Evolutionary conservation across 2,329 filamentous ascomycete genomes (phyloP), one percentile per base, ranked within the genome.

Genomic region (Akanthomyces uredinophilus): DNA sequence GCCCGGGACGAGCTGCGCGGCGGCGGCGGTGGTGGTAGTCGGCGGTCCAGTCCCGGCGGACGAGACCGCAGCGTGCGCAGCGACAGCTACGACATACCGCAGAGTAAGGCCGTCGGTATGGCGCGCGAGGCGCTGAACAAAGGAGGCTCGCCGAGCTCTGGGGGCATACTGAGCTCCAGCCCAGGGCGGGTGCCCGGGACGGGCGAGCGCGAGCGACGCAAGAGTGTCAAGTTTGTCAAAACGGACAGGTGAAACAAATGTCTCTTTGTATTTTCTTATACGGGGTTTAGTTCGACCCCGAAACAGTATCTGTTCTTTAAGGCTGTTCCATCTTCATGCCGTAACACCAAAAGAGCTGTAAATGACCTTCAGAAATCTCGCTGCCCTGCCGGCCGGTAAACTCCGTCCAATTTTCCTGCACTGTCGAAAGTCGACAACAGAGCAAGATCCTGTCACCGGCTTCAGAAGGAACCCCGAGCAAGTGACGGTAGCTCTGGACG

Each of bases 151-250:
- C 57, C 62, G 3, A 50, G 68, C 52, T 63, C 62, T 1, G 61
- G 52, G n/a, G 71, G 72, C 0, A 78, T 83, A 2, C 66, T 84
- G 4, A 82, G 82, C 65, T 81, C 80, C 0, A 85, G 81, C 60
- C 82, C 82, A 1, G 79, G 79, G 1, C 67, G 74, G 60, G 66
- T 69, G 4, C 67, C 70, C 4, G 72, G 66, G 29, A 71, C 71
- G 2, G 70, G 69, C 1, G 80, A 82, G 52, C 72, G 83, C 63
- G 85, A 87, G 70, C 76, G 83, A 65, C 78, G 84, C 70, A 87
- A 87, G 78, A 87, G 84, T 65, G 85, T 88, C 67, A 88, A 87
- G 74, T 85, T 87, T 72, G 81, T 79, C 2, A 77, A 76, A 49
- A 75, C 78, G 11, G 77, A 75, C 39, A 60, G 67, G 22, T 67